Conservation (phyloP, 2,329 filamentous ascomycete genomes). For the Paraconiothyrium brasiliense region DNA sequence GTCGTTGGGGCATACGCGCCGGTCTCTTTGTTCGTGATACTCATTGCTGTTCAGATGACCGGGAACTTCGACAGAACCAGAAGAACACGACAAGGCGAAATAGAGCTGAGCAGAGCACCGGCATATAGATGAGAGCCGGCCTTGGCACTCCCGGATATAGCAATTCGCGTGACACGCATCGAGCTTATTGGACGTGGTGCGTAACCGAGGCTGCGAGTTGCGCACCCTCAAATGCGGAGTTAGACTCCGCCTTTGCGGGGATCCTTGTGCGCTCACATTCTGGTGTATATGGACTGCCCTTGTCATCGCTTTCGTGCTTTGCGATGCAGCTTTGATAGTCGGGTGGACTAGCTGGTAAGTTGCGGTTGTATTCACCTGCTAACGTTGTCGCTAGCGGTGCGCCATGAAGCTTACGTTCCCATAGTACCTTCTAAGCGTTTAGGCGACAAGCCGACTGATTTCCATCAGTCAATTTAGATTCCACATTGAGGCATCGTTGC, state of each 20-base stretch:
- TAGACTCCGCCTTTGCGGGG: constrained; percentile 1
- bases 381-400: neutral
- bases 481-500: too few species aligned
- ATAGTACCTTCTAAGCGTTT: too few species aligned
- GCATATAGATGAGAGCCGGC: neutral
- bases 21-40: neutral
- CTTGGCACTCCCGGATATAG: neutral
- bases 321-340: neutral
- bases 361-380: neutral
- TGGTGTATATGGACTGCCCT: neutral
- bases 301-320: neutral
- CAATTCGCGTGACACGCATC: neutral
- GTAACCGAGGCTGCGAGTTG: neutral
- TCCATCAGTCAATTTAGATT: too few species aligned
- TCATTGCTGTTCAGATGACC: neutral
- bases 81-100: neutral
- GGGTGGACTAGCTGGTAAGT: neutral
- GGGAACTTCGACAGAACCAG: too few species aligned
- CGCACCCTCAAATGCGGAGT: neutral
- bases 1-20: neutral
- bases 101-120: neutral
- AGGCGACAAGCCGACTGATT: too few species aligned
- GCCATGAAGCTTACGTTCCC: neutral
- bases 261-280: neutral
- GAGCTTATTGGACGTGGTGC: neutral